Evolutionary conservation across 768 basidiomycete genomes (phyloP), one percentile per base, ranked within the genome.

Genomic region (Postia placenta): DNA sequence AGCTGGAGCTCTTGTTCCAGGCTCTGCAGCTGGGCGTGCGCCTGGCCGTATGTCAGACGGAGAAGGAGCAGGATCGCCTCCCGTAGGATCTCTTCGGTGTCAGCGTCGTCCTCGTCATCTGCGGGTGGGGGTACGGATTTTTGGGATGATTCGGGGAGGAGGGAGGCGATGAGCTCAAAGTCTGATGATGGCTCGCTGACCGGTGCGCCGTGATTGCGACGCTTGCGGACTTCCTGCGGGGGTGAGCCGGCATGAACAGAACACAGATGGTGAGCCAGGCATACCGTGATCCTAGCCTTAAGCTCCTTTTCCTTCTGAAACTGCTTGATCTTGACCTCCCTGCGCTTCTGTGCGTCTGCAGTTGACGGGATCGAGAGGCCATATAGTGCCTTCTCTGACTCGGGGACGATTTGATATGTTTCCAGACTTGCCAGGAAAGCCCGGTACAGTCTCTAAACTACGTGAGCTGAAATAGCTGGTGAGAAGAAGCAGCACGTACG

Each of bases 281-380:
- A 42, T 47, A 88, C 91, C 67, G 91, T 78, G 23, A 97, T 79
- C 49, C 76, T 76, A 17, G 67, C 66, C 47, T 81, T 78, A 24
- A 97, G 67, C 28, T 87, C 85, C 65, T 89, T 94, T 67, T 95
- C 92, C 49, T 80, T 78, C 65, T 85, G 83, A 65, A 81, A 97
- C 62, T 94, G 93, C 52, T 80, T 83, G 54, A 99, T 96, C 71
- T 96, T 99, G 27, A 84, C 64, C 56, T 95, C 92, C 56, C 96
- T 71, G 48, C 86, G 75, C 60, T 76, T 79, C 1, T 80, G 76
- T 17, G 84, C 77, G 64, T 97, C 87, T 9, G 59, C 65, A 42
- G 83, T 65, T n/a, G 69, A 57, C 7, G 72, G 71, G 9, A 74
- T 55, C 45, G 72, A 74, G 41, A 73, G 73, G 38, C 67, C 69